Base-by-base conservation (phyloP, 768 basidiomycete species). In the Rhodotorula sphaerocarpa region DNA sequence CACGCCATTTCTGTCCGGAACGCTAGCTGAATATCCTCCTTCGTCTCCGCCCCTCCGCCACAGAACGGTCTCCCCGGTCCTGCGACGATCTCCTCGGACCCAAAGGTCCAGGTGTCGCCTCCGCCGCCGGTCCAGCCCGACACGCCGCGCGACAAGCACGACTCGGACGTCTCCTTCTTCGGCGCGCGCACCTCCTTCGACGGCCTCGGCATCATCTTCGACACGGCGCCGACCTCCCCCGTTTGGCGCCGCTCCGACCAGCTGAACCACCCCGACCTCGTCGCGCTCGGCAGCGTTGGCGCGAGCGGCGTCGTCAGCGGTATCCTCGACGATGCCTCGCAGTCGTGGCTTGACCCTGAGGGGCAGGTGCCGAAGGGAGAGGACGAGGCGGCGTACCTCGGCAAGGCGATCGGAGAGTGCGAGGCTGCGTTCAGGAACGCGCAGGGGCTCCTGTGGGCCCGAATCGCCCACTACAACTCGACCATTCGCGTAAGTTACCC, bases 161-260 rank as follows among this genome's bases (percentile, higher is more conserved):
- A 73, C 58, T 31, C 45, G 10, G 3, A 18, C 43, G 65, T 73
- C 46, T 71, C 70, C 14, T 58, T 73, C 54, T 73, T 73, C 50
- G 72, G 72, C 50, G 52, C 67, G 34, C 52, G 44, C 21, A 56
- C 50, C 33, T 39, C 54, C 12, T 73, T 73, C 66, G 70, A 71
- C 55, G 72, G 72, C 42, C 72, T 73, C 33, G 72, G 72, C 25
- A 41, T 73, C 59, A 41, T 73, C 31, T 70, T 73, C 44, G 72
- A 73, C 57, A 46, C 66, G 2, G 45, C 67, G 14, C 70, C 72
- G 0, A 57, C 59, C 12, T 39, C 57, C 10, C 72, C 72, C 0
- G 31, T 73, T n/a, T 61, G 57, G 41, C 34, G 54, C 14, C 57
- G 70, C 6, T 67, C 65, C 25, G 69, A 69, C 59, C 36, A 48